These are phyloP conservation scores for Talaromyces atroroseus DNA, from an alignment of 2,329 filamentous ascomycete species.

Conservation along the genomic window DNA sequence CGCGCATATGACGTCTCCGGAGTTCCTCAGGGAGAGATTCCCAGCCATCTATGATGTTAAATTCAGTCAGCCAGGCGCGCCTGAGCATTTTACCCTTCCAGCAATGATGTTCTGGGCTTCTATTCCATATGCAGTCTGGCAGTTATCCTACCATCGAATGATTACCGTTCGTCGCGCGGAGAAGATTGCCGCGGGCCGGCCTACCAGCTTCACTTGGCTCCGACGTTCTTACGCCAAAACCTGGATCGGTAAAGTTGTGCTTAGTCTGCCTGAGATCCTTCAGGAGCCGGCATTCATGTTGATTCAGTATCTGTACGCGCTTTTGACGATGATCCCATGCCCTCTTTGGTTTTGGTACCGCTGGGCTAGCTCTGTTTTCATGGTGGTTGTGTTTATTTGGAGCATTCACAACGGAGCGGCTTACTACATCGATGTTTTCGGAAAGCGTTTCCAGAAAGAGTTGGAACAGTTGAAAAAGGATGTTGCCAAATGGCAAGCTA, in stretches of 20 bases:
- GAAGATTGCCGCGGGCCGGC: constrained; percentile 90
- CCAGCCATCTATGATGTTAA: constrained; percentile 83
- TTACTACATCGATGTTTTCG: constrained; percentile 97
- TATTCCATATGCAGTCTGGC: constrained; percentile 88
- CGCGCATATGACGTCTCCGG: constrained; percentile 69
- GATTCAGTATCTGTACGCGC: constrained; percentile 88
- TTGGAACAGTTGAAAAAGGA: constrained; percentile 83
- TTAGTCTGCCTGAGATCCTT: constrained; percentile 65
- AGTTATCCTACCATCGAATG: constrained; percentile 85
- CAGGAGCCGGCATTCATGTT: constrained; percentile 93
- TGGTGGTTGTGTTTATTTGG: constrained; percentile 82
- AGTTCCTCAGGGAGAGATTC: constrained; percentile 64
- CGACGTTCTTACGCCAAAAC: constrained; percentile 84
- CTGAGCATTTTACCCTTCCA: constrained; percentile 69
- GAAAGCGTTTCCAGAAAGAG: constrained; percentile 93
- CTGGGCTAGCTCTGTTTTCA: constrained; percentile 70
- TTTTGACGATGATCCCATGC: constrained; percentile 89
- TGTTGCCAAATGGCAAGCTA: constrained; percentile 75
- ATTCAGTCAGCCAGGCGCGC: constrained; percentile 60
- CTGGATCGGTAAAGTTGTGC: constrained; percentile 80
- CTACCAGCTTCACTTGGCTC: constrained; percentile 96
- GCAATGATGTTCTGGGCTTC: constrained; percentile 95
- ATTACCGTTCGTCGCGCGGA: constrained; percentile 93
- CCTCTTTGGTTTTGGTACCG: constrained; percentile 91
- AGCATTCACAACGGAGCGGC: constrained; percentile 96